Conservation (phyloP, 1,284 basidiomycete species). For the Trichosporon sp. region DNA sequence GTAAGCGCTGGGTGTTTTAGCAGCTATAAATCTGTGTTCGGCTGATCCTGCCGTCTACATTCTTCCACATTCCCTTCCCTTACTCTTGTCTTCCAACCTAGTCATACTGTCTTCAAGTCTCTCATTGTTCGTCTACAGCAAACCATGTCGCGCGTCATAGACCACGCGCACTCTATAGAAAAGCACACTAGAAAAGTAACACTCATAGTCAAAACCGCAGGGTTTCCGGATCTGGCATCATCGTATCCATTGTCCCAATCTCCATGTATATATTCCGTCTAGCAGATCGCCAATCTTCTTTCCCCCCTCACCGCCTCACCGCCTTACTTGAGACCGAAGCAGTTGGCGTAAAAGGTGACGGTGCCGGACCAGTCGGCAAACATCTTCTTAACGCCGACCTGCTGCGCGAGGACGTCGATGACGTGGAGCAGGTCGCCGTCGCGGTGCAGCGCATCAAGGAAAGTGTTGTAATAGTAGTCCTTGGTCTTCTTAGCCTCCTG, state of each 20-base stretch:
- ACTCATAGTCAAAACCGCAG: neutral
- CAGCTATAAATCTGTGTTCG: too few relatives aligned
- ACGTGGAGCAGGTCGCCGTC: slow-evolving; percentile 18
- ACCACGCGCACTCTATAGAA: too few relatives aligned
- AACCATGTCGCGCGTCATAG: neutral
- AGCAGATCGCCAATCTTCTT: too few relatives aligned
- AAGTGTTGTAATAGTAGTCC: slow-evolving; percentile 17
- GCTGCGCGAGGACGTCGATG: slow-evolving; percentile 15
- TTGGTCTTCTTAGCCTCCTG: neutral
- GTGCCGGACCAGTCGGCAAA: slow-evolving; percentile 23
- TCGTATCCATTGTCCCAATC: neutral
- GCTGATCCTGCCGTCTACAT: too few relatives aligned
- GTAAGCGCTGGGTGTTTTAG: neutral
- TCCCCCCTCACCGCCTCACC: too few relatives aligned
- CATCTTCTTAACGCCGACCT: slow-evolving; percentile 16
- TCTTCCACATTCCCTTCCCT: too few relatives aligned
- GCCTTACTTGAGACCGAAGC: slow-evolving; percentile 13
- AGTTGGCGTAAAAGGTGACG: slow-evolving; percentile 20
- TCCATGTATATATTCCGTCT: neutral
- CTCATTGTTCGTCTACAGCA: too few relatives aligned
- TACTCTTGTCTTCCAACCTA: too few relatives aligned
- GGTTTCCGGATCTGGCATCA: neutral
- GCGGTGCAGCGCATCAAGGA: slow-evolving; percentile 6
- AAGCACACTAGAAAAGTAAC: neutral
- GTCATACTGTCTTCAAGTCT: too few relatives aligned